Conservation (phyloP, 2,329 filamentous ascomycete species). For the Stagonosporopsis cucurbitacearum region DNA sequence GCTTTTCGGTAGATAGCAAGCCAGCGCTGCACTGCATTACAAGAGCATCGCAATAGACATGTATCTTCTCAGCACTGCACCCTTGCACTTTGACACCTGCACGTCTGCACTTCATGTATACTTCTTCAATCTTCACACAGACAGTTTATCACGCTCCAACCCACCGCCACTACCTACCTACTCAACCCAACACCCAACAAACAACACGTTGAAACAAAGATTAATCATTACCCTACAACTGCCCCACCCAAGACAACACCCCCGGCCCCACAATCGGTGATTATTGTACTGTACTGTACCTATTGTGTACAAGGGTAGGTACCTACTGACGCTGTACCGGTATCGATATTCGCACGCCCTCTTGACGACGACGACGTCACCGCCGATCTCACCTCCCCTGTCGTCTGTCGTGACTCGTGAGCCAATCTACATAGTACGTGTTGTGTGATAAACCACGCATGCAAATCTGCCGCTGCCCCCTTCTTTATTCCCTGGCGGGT, state of each 20-base stretch:
- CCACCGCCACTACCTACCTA: no score
- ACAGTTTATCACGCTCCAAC: no score
- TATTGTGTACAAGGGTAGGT: no score
- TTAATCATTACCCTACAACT: neutral
- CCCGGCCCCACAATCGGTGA: conserved; percentile 6
- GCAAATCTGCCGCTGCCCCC: no score
- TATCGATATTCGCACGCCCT: no score
- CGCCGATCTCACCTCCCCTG: neutral
- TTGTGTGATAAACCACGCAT: neutral
- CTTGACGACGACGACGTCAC: conserved; percentile 11
- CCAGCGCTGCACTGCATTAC: conserved; percentile 5
- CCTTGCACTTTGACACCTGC: neutral
- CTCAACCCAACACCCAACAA: no score
- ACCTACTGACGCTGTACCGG: no score
- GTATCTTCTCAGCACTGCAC: conserved; percentile 3
- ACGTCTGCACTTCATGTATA: conserved; percentile 1
- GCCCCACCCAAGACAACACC: neutral
- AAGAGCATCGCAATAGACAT: conserved; percentile 16
- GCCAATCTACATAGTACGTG: no score
- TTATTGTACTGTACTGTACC: conserved; percentile 12
- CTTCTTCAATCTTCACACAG: no score
- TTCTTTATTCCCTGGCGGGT: no score
- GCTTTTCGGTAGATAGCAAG: conserved; percentile 17
- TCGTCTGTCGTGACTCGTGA: no score
- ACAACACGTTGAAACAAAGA: no score